Evolutionary conservation across 176 grass and related monocot species (phyloP).

Genomic region (Cenchrus fungigraminus): DNA sequence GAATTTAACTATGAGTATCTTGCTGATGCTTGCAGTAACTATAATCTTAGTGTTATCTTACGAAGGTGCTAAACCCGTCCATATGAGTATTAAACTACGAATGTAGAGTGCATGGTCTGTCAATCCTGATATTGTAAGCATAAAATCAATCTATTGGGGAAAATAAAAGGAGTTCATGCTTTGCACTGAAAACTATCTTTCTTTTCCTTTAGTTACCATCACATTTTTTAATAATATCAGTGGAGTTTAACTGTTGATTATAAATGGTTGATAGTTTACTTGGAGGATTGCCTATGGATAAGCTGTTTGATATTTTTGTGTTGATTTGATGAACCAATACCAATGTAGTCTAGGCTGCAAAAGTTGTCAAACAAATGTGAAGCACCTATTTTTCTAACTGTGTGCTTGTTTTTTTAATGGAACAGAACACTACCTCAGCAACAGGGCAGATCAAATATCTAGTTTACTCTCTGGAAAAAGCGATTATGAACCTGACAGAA

Average conservation of each 20-base stretch:
- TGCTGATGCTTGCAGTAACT: neutral
- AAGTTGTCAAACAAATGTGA: neutral
- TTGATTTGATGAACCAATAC: slow-evolving; percentile 10
- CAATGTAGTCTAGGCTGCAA: slow-evolving; percentile 5
- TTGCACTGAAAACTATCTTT: neutral
- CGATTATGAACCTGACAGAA: slow-evolving; percentile 59
- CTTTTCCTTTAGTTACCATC: neutral
- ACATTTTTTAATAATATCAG: neutral
- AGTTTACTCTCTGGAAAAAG: slow-evolving; percentile 83
- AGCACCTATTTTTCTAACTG: slow-evolving; percentile 8
- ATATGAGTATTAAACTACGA: neutral
- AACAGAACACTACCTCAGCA: slow-evolving; percentile 68
- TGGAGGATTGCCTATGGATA: slow-evolving; percentile 2
- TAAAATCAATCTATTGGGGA: slow-evolving; percentile 4
- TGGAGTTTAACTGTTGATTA: slow-evolving; percentile 7
- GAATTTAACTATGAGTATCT: neutral
- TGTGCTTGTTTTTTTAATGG: neutral
- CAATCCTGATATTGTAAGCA: neutral
- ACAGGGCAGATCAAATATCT: slow-evolving; percentile 81
- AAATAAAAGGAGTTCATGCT: neutral
- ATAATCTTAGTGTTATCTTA: neutral
- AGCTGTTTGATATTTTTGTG: neutral
- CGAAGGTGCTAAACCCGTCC: neutral
- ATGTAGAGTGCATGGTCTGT: neutral
- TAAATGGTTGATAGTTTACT: neutral